Conservation (phyloP, 352 stramenopile genomes). For the Pythium aristosporum region DNA sequence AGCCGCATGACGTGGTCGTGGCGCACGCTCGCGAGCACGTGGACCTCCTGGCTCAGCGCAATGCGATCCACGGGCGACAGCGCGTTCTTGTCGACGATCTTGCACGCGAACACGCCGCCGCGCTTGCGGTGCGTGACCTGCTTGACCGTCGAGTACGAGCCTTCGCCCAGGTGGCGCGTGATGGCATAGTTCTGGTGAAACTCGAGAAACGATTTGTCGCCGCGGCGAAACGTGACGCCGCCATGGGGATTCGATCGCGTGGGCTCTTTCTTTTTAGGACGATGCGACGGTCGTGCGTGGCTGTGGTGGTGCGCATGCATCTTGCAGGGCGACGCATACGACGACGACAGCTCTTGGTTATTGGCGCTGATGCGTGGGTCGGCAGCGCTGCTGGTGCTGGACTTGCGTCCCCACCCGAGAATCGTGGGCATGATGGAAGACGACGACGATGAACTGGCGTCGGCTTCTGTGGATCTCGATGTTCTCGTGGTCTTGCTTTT, state of each 20-base stretch:
- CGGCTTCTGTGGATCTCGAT: neutral
- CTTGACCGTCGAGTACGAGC: slow-evolving; percentile 88
- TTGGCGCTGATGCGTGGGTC: neutral
- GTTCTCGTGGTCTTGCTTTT: neutral
- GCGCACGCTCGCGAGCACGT: slow-evolving; percentile 64
- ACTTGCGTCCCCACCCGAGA: slow-evolving; percentile 20
- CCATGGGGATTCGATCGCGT: neutral
- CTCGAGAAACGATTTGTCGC: slow-evolving; percentile 79
- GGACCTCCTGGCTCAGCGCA: slow-evolving; percentile 72
- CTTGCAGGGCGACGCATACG: neutral
- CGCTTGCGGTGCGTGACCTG: slow-evolving; percentile 82
- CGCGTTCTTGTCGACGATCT: slow-evolving; percentile 83
- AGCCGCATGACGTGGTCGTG: slow-evolving; percentile 90
- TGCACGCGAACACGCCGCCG: slow-evolving; percentile 71
- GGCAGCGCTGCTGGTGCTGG: neutral
- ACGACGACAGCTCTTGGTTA: slow-evolving; percentile 11
- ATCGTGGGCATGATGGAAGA: slow-evolving; percentile 23
- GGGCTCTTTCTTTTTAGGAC: neutral
- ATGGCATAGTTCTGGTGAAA: slow-evolving; percentile 85
- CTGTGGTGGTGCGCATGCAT: slow-evolving; percentile 15
- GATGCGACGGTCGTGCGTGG: neutral
- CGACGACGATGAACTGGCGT: neutral
- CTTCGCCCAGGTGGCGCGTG: slow-evolving; percentile 76
- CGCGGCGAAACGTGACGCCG: slow-evolving; percentile 47
- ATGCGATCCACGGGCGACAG: slow-evolving; percentile 72